Conservation (phyloP, 345 rosid genomes). For the Mercurialis annua region DNA sequence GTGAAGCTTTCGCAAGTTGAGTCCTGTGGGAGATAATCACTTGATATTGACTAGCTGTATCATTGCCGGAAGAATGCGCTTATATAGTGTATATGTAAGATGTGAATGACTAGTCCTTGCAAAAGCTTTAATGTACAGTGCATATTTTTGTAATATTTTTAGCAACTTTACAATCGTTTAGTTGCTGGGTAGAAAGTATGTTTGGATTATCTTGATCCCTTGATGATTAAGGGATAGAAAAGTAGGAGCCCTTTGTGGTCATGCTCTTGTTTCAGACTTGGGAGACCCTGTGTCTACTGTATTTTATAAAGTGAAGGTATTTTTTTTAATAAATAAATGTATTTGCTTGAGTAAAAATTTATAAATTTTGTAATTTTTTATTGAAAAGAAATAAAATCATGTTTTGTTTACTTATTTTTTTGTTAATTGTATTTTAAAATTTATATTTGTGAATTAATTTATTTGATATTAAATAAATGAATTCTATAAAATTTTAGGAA, state of each 20-base stretch:
- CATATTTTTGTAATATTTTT: background rate
- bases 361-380: too few relatives aligned
- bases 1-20: background rate
- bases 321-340: too few relatives aligned
- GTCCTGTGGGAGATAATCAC: background rate
- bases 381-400: too few relatives aligned
- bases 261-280: background rate
- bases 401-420: too few relatives aligned
- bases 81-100: constrained; percentile 14
- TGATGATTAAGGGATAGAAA: background rate
- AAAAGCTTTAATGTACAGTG: constrained; percentile 3
- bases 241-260: background rate
- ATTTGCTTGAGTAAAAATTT: too few relatives aligned
- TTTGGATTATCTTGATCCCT: background rate
- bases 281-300: too few relatives aligned
- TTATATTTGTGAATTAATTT: too few relatives aligned
- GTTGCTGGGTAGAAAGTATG: background rate
- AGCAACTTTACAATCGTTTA: background rate
- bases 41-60: constrained; percentile 3
- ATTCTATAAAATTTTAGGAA: too few relatives aligned
- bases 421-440: too few relatives aligned
- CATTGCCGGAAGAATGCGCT: background rate
- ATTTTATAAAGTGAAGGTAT: too few relatives aligned
- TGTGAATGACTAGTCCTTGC: constrained; percentile 6
- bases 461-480: too few relatives aligned